These are phyloP conservation scores for Taphrina deformans DNA, from an alignment of 1,139 yeast species.

Conservation along the genomic window DNA sequence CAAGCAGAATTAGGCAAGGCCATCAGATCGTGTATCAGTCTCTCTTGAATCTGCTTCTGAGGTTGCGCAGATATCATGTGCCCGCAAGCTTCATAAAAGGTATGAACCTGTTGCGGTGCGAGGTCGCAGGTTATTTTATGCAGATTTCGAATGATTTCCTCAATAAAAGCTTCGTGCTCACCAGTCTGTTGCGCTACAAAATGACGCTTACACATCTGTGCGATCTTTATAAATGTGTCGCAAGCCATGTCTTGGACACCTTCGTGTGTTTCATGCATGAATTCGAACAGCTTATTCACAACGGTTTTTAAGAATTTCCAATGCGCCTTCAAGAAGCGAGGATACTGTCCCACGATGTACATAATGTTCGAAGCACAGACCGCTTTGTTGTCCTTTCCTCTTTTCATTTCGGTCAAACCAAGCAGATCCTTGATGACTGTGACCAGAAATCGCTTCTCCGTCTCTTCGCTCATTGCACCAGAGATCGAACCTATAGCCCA, in stretches of 20 bases:
- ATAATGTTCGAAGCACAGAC: conserved; percentile 97
- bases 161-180: conserved; percentile 89
- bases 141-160: conserved; percentile 79
- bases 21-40: conserved; percentile 78
- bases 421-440: conserved; percentile 88
- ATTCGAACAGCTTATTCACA: conserved; percentile 89
- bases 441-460: conserved; percentile 91
- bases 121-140: conserved; percentile 86
- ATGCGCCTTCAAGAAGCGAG: conserved; percentile 93
- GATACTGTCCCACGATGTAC: conserved; percentile 99
- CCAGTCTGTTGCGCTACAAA: conserved; percentile 84
- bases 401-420: conserved; percentile 88
- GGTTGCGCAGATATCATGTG: conserved; percentile 85
- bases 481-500: conserved; percentile 99
- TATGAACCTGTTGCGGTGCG: conserved; percentile 96
- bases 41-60: conserved; percentile 63
- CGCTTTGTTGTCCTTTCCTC: conserved; percentile 97
- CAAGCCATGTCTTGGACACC: conserved; percentile 98
- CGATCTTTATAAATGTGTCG: conserved; percentile 94
- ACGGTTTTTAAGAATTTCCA: conserved; percentile 97
- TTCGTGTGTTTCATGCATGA: conserved; percentile 99
- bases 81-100: conserved; percentile 97
- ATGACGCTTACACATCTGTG: conserved; percentile 91
- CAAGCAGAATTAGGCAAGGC: conserved; percentile 78
- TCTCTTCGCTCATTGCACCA: conserved; percentile 97